A percentile compares a stretch with the other conserved stretches of the same genome.
These are phyloP conservation scores for Verticillium dahliae DNA, from an alignment of 2,329 filamentous ascomycete species.

Conservation along the genomic window DNA sequence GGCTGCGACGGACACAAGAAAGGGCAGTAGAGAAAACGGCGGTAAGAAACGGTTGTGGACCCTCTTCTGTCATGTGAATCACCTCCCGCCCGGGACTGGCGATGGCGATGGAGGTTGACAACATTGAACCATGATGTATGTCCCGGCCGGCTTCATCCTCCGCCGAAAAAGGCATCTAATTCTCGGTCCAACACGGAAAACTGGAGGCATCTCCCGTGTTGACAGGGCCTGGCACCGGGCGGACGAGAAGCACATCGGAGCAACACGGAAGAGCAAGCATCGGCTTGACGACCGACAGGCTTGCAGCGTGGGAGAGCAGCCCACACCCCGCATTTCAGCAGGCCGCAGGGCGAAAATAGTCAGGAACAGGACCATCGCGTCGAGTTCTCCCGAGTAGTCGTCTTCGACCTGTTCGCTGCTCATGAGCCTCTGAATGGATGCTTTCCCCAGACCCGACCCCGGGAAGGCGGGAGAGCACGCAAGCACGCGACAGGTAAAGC, in stretches of 20 bases:
- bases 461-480: background rate
- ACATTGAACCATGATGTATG: background rate
- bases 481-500: background rate
- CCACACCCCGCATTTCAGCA: slow-evolving; percentile 2
- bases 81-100: background rate
- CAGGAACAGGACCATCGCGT: slow-evolving; percentile 14
- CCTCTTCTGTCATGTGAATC: background rate
- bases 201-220: background rate
- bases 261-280: background rate
- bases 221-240: background rate
- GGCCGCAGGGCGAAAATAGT: slow-evolving; percentile 14
- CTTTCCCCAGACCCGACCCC: background rate
- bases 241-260: background rate
- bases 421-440: background rate
- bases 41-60: background rate
- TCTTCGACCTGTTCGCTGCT: slow-evolving; percentile 1
- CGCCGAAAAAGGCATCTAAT: background rate
- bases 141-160: background rate
- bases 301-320: background rate
- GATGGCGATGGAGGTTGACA: background rate
- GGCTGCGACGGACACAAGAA: background rate
- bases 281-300: background rate
- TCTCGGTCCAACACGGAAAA: background rate
- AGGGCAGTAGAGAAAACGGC: background rate
- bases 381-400: slow-evolving; percentile 8